Evolutionary conservation across 2,329 filamentous ascomycete genomes (phyloP).

Genomic region (Pseudogymnoascus sp.): DNA sequence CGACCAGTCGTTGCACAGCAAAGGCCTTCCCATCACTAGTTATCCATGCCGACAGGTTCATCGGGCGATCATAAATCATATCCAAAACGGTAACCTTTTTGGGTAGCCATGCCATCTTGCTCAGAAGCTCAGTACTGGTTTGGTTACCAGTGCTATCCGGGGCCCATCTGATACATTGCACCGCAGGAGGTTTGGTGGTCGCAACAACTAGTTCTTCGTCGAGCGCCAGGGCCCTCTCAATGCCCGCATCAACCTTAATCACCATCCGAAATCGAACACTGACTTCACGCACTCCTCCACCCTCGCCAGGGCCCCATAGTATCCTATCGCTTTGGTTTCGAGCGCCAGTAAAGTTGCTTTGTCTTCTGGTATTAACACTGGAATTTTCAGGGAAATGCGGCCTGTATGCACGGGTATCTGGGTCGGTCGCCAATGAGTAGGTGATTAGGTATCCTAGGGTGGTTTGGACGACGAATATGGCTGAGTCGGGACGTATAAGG

Average conservation of each 20-base stretch:
- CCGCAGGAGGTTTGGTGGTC: constrained; percentile 83
- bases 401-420: constrained; percentile 75
- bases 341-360: constrained; percentile 53
- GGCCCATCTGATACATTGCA: constrained; percentile 94
- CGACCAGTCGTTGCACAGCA: constrained; percentile 68
- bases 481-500: constrained; percentile 81
- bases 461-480: constrained; percentile 87
- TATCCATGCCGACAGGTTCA: constrained; percentile 93
- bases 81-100: constrained; percentile 70
- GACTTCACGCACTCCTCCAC: constrained; percentile 73
- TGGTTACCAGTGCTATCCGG: constrained; percentile 75
- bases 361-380: constrained; percentile 54
- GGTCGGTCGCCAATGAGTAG: constrained; percentile 82
- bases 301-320: constrained; percentile 72
- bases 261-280: constrained; percentile 94
- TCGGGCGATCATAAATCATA: constrained; percentile 90
- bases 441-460: constrained; percentile 82
- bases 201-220: constrained; percentile 91
- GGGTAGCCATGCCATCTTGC: constrained; percentile 76
- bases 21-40: constrained; percentile 82
- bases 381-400: constrained; percentile 66
- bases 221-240: constrained; percentile 76
- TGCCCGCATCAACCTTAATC: constrained; percentile 94
- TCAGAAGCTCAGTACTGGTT: constrained; percentile 84
- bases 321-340: constrained; percentile 45